Evolutionary conservation across 139 green algal species (phyloP), one percentile per base, ranked within the genome.

Genomic region (Picochlorum sp.): DNA sequence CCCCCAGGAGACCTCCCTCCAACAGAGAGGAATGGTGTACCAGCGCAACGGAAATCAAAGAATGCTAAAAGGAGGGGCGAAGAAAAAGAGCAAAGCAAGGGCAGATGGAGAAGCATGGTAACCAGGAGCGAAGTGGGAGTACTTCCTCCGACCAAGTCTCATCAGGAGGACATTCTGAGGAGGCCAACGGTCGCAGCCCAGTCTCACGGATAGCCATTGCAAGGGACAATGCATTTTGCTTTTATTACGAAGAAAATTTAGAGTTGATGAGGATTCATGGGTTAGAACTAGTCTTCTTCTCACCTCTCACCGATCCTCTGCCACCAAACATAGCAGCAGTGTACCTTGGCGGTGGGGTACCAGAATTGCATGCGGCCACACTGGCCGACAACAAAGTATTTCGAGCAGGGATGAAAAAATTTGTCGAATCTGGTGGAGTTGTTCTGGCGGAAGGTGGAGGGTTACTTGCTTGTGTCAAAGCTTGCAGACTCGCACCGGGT

Each of bases 371-470:
- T 41, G 80, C 82, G 2, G 49, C 55, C n/a, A 54, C 72, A 62
- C 85, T 97, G 38, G 63, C 85, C 2, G 61, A 58, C 6, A 97
- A 97, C 68, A 37, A 45, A 14, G 47, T 62, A 16, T 66, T 91
- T 57, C 57, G 83, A 23, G 66, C 75, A 11, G 79, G 70, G 13
- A 65, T 95, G 15, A 70, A 68, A 11, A 87, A 84, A 0, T 97
- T 97, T 84, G 85, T 81, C 7, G 68, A 70, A 8, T 80, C 79
- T 11, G 91, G 92, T 9, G 91, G 91, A 11, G 72, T 97, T 10
- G 72, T 97, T 38, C 90, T 96, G 60, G 92, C 77, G 1, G 92
- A 97, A 79, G 92, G 83, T 28, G 91, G 79, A 4, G 91, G 87
- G 7, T 75, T 97, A 18, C 76, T 95, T 65, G 96, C 92, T 72